Evolutionary conservation across 2,329 filamentous ascomycete genomes (phyloP).

Genomic region (Byssoonygena ceratinophila): DNA sequence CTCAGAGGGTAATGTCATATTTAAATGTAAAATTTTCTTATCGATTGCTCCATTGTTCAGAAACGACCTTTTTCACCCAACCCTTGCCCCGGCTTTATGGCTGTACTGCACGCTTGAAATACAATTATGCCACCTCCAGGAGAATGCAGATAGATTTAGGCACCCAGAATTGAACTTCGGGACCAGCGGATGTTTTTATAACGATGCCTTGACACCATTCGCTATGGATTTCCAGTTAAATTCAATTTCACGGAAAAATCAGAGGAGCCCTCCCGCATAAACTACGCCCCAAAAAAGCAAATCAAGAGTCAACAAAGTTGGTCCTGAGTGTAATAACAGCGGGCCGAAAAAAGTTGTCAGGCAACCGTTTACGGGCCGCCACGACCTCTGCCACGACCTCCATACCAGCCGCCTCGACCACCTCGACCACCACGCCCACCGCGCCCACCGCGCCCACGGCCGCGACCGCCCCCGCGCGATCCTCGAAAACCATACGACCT

Average conservation of each 20-base stretch:
- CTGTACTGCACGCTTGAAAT: neutral
- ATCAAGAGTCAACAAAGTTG: neutral
- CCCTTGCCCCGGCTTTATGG: neutral
- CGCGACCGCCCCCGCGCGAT: conserved; percentile 6
- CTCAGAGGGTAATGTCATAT: no score
- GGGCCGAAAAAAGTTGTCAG: neutral
- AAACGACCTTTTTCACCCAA: neutral
- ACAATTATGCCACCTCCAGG: neutral
- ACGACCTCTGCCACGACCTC: neutral
- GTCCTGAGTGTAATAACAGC: no score
- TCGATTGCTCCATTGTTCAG: no score
- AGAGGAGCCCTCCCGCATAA: neutral
- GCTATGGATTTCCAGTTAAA: neutral
- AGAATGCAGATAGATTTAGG: neutral
- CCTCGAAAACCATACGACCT: conserved; percentile 21
- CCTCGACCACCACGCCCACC: conserved; percentile 10
- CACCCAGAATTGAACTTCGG: neutral
- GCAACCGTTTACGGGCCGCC: neutral
- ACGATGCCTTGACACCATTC: neutral
- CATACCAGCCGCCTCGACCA: conserved; percentile 8
- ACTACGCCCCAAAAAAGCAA: no score
- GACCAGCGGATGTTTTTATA: neutral
- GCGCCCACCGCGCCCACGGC: conserved; percentile 15
- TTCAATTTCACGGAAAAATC: neutral
- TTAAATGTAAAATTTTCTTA: neutral